These are phyloP conservation scores for Ettlia oleoabundans DNA, from an alignment of 139 green algal species.

Conservation along the genomic window DNA sequence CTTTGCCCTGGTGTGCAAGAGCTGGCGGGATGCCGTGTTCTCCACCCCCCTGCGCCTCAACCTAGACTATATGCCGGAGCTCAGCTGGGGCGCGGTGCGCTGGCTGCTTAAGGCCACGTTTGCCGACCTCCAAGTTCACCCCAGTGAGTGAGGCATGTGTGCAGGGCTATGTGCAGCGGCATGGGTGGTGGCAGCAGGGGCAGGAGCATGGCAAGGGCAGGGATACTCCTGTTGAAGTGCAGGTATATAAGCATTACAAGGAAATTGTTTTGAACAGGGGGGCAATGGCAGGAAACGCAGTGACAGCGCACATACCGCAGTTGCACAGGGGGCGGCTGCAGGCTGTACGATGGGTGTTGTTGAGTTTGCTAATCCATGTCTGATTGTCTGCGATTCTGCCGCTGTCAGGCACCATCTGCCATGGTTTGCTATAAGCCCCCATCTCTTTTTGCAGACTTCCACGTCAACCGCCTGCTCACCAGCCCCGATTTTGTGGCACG, in stretches of 20 bases:
- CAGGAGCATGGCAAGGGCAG: too few species aligned
- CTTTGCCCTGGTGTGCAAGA: slow-evolving; percentile 1
- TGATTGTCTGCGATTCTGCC: too few species aligned
- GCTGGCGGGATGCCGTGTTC: slow-evolving; percentile 1
- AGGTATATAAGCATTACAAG: too few species aligned
- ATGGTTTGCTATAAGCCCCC: background rate
- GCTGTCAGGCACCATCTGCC: background rate
- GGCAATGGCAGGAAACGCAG: too few species aligned
- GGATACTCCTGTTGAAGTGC: too few species aligned
- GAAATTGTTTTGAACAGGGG: too few species aligned
- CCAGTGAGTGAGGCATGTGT: background rate
- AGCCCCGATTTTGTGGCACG: slow-evolving; percentile 22
- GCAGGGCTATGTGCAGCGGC: too few species aligned
- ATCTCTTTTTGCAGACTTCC: background rate
- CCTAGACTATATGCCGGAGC: slow-evolving; percentile 3
- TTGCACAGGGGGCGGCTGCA: too few species aligned
- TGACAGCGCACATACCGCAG: too few species aligned
- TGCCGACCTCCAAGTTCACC: slow-evolving; percentile 24
- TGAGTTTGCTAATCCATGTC: too few species aligned
- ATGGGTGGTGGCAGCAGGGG: too few species aligned
- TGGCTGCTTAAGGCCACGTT: slow-evolving; percentile 28
- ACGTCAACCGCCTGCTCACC: slow-evolving; percentile 2
- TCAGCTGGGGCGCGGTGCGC: background rate
- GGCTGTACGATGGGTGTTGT: too few species aligned
- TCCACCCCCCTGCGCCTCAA: slow-evolving; percentile 27